Evolutionary conservation across 2,329 filamentous ascomycete species (phyloP).

Genomic region (Dendryphion nanum): DNA sequence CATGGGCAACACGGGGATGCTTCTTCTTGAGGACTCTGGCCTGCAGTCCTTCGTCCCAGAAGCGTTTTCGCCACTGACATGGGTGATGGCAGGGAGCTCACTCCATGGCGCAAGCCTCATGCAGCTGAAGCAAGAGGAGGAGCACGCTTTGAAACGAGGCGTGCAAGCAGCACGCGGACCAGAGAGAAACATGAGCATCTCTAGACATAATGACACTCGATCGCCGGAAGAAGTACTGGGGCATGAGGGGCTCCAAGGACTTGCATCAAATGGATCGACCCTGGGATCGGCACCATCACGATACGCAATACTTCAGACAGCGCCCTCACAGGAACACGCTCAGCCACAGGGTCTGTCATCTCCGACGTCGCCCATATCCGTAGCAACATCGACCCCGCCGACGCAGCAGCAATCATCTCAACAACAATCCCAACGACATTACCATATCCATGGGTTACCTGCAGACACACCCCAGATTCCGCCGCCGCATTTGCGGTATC

Average conservation of each 20-base stretch:
- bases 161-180: too few species aligned
- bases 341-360: slow-evolving; percentile 24
- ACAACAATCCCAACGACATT: slow-evolving; percentile 3
- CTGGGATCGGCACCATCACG: slow-evolving; percentile 17
- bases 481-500: slow-evolving; percentile 9
- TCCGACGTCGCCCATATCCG: slow-evolving; percentile 14
- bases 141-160: not conserved
- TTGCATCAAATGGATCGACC: slow-evolving; percentile 11
- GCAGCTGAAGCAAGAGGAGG: slow-evolving; percentile 11
- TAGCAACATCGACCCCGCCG: slow-evolving; percentile 5
- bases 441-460: not conserved
- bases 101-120: slow-evolving; percentile 3
- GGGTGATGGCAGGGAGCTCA: slow-evolving; percentile 18
- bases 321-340: slow-evolving; percentile 13
- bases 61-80: slow-evolving; percentile 32
- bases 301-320: slow-evolving; percentile 18
- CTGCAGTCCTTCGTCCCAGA: slow-evolving; percentile 39
- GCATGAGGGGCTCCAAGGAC: too few species aligned
- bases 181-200: too few species aligned
- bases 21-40: slow-evolving; percentile 47
- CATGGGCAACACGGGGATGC: slow-evolving; percentile 50
- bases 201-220: slow-evolving; percentile 13
- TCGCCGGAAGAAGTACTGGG: slow-evolving; percentile 15
- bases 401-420: slow-evolving; percentile 4
- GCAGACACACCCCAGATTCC: slow-evolving; percentile 5